Evolutionary conservation across 2,329 filamentous ascomycete genomes (phyloP).

Genomic region (Saccharata proteae): DNA sequence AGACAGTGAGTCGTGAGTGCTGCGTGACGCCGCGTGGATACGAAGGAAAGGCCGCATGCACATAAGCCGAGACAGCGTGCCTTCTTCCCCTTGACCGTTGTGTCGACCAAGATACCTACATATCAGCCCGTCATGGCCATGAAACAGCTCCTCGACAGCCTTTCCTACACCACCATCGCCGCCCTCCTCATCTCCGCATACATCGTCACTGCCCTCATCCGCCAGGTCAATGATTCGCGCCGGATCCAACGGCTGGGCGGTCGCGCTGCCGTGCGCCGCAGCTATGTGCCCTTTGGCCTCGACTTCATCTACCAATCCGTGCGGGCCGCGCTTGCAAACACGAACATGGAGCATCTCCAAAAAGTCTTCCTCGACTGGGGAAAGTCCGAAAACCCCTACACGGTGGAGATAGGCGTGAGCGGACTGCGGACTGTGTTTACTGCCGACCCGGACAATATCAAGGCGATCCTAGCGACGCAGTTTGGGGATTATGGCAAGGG

Average conservation of each 20-base stretch:
- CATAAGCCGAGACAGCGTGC: no score
- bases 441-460: slow-evolving; percentile 78
- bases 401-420: slow-evolving; percentile 46
- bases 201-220: neutral
- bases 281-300: slow-evolving; percentile 40
- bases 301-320: slow-evolving; percentile 52
- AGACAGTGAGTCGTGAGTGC: no score
- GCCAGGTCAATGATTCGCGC: slow-evolving; percentile 18
- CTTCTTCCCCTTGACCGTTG: no score
- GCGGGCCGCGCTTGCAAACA: slow-evolving; percentile 38
- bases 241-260: slow-evolving; percentile 32
- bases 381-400: slow-evolving; percentile 35
- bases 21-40: no score
- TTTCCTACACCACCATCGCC: neutral
- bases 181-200: neutral
- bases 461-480: slow-evolving; percentile 77
- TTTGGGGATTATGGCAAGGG: slow-evolving; percentile 82
- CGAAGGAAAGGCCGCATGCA: no score
- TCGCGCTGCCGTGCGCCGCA: slow-evolving; percentile 29
- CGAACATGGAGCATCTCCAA: slow-evolving; percentile 51
- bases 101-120: neutral
- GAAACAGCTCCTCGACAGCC: slow-evolving; percentile 3
- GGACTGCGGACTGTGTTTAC: slow-evolving; percentile 59
- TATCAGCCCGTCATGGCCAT: slow-evolving; percentile 2
- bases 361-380: slow-evolving; percentile 34